Percentiles rank a stretch among this genome's conserved stretches.
Conservation (phyloP, 805 yeast species). For the Metschnikowia bowlesiae region DNA sequence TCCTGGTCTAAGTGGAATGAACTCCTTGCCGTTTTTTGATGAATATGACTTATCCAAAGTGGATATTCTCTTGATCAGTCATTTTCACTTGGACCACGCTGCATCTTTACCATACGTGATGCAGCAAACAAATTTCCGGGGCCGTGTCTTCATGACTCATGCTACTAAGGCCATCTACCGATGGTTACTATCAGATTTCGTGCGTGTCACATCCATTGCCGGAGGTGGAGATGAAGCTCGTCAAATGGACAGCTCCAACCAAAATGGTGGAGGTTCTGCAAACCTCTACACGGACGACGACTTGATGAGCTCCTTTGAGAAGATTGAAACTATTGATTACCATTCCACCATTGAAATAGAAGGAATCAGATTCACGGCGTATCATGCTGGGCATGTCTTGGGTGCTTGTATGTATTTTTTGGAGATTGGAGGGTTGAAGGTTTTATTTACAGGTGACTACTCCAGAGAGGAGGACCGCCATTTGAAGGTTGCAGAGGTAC, state of each 20-base stretch:
- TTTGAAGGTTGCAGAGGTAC: slow-evolving; percentile 91
- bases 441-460: slow-evolving; percentile 93
- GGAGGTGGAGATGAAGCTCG: slow-evolving; percentile 36
- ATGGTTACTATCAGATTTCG: slow-evolving; percentile 93
- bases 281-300: slow-evolving; percentile 87
- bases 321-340: slow-evolving; percentile 90
- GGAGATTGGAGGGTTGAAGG: slow-evolving; percentile 87
- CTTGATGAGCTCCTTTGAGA: slow-evolving; percentile 77
- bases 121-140: slow-evolving; percentile 93
- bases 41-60: slow-evolving; percentile 87
- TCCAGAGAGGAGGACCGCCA: slow-evolving; percentile 96
- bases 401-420: slow-evolving; percentile 98
- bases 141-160: slow-evolving; percentile 97
- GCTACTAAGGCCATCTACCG: slow-evolving; percentile 97
- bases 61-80: slow-evolving; percentile 83
- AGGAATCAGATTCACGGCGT: slow-evolving; percentile 94
- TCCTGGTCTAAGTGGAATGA: slow-evolving; percentile 87
- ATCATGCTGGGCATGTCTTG: slow-evolving; percentile 98
- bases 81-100: slow-evolving; percentile 96
- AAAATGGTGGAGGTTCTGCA: slow-evolving; percentile 25
- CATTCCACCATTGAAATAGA: slow-evolving; percentile 94
- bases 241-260: slow-evolving; percentile 10
- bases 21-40: slow-evolving; percentile 92
- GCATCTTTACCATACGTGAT: slow-evolving; percentile 96
- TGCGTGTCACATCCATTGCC: slow-evolving; percentile 70